Conservation (phyloP, 2,329 filamentous ascomycete species). For the Cladophialophora exuberans region DNA sequence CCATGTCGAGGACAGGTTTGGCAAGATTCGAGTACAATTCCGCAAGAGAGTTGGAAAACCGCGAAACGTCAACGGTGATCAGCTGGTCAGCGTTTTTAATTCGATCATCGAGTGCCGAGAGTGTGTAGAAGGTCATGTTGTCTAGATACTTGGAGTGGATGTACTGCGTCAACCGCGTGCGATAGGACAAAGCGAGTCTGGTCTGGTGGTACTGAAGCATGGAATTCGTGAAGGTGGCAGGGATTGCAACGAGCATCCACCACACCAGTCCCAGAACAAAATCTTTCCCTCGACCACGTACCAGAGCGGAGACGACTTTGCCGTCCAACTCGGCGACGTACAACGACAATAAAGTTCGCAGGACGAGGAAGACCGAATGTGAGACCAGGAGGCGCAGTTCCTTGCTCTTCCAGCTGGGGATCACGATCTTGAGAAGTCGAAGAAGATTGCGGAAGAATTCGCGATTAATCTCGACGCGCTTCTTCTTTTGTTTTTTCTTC, state of each 20-base stretch:
- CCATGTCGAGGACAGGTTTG: constrained; percentile 92
- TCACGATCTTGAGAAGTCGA: constrained; percentile 78
- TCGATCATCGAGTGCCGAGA: constrained; percentile 91
- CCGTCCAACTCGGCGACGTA: constrained; percentile 95
- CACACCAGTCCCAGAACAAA: constrained; percentile 87
- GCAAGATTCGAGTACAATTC: constrained; percentile 96
- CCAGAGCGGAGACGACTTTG: constrained; percentile 85
- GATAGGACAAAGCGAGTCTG: constrained; percentile 88
- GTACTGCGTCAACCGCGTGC: constrained; percentile 87
- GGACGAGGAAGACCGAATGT: constrained; percentile 89
- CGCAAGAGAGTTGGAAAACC: constrained; percentile 92
- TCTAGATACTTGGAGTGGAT: constrained; percentile 96
- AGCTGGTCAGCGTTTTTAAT: constrained; percentile 99
- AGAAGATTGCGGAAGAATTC: constrained; percentile 81
- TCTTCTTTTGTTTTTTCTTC: constrained; percentile 47
- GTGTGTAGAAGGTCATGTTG: constrained; percentile 97
- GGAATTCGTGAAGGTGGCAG: constrained; percentile 96
- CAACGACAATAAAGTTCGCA: constrained; percentile 88
- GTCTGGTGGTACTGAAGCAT: constrained; percentile 99
- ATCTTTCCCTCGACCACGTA: constrained; percentile 86
- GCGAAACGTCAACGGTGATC: constrained; percentile 93
- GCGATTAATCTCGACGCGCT: constrained; percentile 89
- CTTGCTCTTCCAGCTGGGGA: constrained; percentile 87
- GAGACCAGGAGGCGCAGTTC: constrained; percentile 84
- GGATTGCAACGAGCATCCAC: constrained; percentile 98